Conservation (phyloP, 1,284 basidiomycete genomes). For the Neonothopanus nambi region DNA sequence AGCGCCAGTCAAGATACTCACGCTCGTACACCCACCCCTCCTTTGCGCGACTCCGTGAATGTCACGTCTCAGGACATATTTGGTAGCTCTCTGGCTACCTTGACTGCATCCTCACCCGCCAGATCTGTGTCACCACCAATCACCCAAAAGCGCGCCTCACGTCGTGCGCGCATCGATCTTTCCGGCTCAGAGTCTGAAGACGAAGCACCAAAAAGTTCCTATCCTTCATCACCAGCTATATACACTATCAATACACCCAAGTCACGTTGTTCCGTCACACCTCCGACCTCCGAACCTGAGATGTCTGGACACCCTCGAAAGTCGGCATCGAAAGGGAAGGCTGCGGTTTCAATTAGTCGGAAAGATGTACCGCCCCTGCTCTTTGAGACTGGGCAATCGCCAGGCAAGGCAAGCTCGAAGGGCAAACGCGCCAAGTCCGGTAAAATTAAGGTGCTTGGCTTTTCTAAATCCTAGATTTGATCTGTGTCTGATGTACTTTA, state of each 20-base stretch:
- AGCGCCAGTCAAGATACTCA: slow-evolving; percentile 1
- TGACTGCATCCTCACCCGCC: slow-evolving; percentile 18
- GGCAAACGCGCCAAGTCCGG: slow-evolving; percentile 20
- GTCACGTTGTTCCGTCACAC: slow-evolving; percentile 36
- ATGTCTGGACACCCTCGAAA: slow-evolving; percentile 13
- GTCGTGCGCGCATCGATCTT: background rate
- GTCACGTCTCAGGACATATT: slow-evolving; percentile 25
- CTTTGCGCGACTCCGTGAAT: slow-evolving; percentile 9
- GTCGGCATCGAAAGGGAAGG: slow-evolving; percentile 21
- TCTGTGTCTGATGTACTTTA: slow-evolving; percentile 4
- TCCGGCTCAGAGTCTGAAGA: slow-evolving; percentile 11
- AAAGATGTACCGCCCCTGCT: slow-evolving; percentile 27
- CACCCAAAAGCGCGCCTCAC: slow-evolving; percentile 8
- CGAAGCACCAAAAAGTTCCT: slow-evolving; percentile 23
- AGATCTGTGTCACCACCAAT: background rate
- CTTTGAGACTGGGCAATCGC: slow-evolving; percentile 23
- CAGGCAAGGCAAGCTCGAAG: slow-evolving; percentile 13
- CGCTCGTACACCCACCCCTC: slow-evolving; percentile 17
- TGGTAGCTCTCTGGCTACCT: slow-evolving; percentile 21
- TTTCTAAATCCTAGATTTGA: background rate
- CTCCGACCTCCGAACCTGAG: slow-evolving; percentile 36
- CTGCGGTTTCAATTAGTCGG: slow-evolving; percentile 13
- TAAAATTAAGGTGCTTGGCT: slow-evolving; percentile 36
- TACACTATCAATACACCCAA: slow-evolving; percentile 39
- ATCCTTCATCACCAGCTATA: slow-evolving; percentile 29